Evolutionary conservation across 345 rosid genomes (phyloP), one percentile per base, ranked within the genome.

Genomic region (Sisymbrium altissimum): DNA sequence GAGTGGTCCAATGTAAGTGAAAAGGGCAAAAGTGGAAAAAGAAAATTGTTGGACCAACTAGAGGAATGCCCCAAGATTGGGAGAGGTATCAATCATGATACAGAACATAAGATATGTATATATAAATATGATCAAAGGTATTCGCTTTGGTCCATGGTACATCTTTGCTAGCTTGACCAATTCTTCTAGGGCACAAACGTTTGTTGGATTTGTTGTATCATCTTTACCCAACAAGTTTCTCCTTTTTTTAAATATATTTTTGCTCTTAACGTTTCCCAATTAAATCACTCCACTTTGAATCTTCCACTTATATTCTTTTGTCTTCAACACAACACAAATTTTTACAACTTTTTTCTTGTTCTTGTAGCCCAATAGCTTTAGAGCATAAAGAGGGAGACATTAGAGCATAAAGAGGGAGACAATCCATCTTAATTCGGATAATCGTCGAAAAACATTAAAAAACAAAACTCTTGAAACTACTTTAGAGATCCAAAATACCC

Each of bases 31-130:
- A 59, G 50, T 65, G 72, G 56, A 1, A 49, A 73, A 53, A 15
- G 9, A 59, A 80, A 45, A 21, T 4, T 3, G 48, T 55, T 60
- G 76, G 68, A 56, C 70, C 71, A 72, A 70, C 56, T 15, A 64
- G 69, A 68, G 58, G 86, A 79, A 86, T 81, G 86, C 86, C 81
- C 75, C 78, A 73, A 75, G 60, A 64, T 59, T 75, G 83, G 86
- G 86, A 49, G 86, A 79, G 82, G 88, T 83, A 81, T 86, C 85
- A 71, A 76, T 69, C 58, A 69, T 68, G 65, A 62, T 23, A 33
- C 12, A 39, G 11, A 60, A 75, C 64, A 62, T 76, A 54, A 62
- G 75, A 69, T 53, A 62, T 50, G 62, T 30, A 74, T 14, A 61
- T 41, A 75, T 41, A 61, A 40, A 53, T 54, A 62, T 64, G 72